Evolutionary conservation across 208 protist genomes (phyloP), one percentile per base, ranked within the genome.

Genomic region (Crithidia acanthocephali): DNA sequence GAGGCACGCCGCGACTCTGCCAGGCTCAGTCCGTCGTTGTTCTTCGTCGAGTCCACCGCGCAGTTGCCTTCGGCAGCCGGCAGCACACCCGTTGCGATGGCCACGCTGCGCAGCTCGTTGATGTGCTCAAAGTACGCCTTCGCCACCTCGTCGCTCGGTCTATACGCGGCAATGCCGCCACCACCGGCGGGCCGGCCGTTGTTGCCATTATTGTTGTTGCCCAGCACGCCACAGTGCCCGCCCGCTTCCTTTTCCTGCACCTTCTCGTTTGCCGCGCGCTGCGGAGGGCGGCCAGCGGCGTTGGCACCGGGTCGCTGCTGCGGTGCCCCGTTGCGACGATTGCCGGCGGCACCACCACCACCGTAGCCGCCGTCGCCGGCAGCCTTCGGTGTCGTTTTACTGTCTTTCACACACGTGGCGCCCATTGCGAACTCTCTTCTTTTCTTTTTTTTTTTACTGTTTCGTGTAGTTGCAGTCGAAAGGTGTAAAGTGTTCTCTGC

Each of bases 61-160:
- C 42, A 30, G 22, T 22, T 47, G 33, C 23, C 62, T 27, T 47
- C 33, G 13, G 27, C 28, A 0, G 63, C 58, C 2, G 70, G 71
- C 18, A 80, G 27, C 42, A 85, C 68, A 47, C 80, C 80, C 42
- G 73, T 55, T 10, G 47, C 47, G 35, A 80, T 58, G 1, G 71
- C 80, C 10, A 63, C 71, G 20, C 30, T 57, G 48, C 80, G 80
- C 30, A 80, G 23, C 23, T 53, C 68, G 51, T 61, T 59, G n/a
- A 85, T 56, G 27, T 68, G 58, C 25, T 73, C 60, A 10, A 72
- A 58, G 56, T 81, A 85, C 3, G 50, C 30, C 27, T 59, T 73
- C 25, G 72, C 27, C 56, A 71, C 74, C 11, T 59, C 67, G 20
- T 72, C 75, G 55, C 74, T 73, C 18, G 80, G 75, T 2, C 23